phyloP scores from a whole-genome alignment of 306 rosid genomes.

The Pueraria montana region DNA sequence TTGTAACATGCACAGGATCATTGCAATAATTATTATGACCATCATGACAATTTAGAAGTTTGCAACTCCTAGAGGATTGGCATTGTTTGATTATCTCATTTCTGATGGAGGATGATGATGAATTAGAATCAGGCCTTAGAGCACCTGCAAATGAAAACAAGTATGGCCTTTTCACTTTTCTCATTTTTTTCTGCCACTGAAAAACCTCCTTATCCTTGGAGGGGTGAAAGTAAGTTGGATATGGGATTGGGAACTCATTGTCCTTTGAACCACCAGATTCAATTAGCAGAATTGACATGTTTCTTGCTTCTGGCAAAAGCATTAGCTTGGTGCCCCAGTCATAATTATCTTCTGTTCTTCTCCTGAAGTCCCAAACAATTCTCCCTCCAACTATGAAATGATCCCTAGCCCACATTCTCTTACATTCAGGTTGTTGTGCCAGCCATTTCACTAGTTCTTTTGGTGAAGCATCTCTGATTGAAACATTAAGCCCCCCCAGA shows the following conservation, averaged over 20 bases:
- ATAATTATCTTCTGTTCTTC: constrained; percentile 48
- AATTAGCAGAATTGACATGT: constrained; percentile 59
- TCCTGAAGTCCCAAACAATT: constrained; percentile 61
- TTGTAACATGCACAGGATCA: constrained; percentile 46
- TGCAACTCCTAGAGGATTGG: constrained; percentile 50
- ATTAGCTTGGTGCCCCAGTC: constrained; percentile 71
- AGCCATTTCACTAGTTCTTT: constrained; percentile 57
- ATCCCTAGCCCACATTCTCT: constrained; percentile 65
- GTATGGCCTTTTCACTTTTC: constrained; percentile 52
- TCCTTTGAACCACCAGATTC: constrained; percentile 53
- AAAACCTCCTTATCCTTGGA: constrained; percentile 47
- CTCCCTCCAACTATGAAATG: constrained; percentile 75
- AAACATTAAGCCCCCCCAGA: constrained; percentile 59
- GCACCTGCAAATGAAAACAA: constrained; percentile 69
- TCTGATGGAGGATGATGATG: constrained; percentile 29
- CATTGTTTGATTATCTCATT: constrained; percentile 57
- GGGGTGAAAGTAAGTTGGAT: constrained; percentile 72
- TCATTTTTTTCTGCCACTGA: constrained; percentile 59
- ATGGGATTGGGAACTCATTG: constrained; percentile 68
- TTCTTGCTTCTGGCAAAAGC: constrained; percentile 64
- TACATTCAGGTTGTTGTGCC: constrained; percentile 56
- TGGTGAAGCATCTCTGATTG: constrained; percentile 62
- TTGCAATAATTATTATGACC: constrained; percentile 40
- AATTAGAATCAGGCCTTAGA: constrained; percentile 47
- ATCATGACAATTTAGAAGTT: constrained; percentile 45